A percentile compares a stretch with the other conserved stretches of the same genome.
These are phyloP conservation scores for Tylopilus plumbeoviolaceoides DNA, from an alignment of 768 basidiomycete species.

Conservation along the genomic window DNA sequence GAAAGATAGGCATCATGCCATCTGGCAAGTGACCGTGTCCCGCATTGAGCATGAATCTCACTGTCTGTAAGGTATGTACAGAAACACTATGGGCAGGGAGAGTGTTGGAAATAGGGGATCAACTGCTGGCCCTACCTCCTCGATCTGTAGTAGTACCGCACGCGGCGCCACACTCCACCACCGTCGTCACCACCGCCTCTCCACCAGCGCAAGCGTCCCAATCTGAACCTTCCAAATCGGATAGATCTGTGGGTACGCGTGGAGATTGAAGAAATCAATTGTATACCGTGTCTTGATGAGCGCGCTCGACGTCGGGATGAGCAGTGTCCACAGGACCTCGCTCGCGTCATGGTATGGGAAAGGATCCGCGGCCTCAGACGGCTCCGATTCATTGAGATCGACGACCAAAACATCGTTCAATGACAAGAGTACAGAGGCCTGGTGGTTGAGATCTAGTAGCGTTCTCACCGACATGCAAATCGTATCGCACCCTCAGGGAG, in stretches of 20 bases:
- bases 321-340: slow-evolving; percentile 65
- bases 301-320: slow-evolving; percentile 62
- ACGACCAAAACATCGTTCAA: slow-evolving; percentile 54
- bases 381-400: slow-evolving; percentile 60
- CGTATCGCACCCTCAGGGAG: slow-evolving; percentile 63
- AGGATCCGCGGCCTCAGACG: slow-evolving; percentile 4
- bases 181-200: slow-evolving; percentile 54
- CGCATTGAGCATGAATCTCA: no score
- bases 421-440: slow-evolving; percentile 70
- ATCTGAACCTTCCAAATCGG: slow-evolving; percentile 44
- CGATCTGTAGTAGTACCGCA: slow-evolving; percentile 51
- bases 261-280: slow-evolving; percentile 38
- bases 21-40: no score
- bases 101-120: no score
- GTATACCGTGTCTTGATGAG: slow-evolving; percentile 59
- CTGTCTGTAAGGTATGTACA: not conserved
- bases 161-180: slow-evolving; percentile 56
- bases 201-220: slow-evolving; percentile 50
- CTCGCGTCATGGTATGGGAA: slow-evolving; percentile 24
- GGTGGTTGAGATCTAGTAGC: not conserved
- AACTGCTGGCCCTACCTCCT: slow-evolving; percentile 40
- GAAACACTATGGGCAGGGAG: no score
- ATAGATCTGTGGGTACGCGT: slow-evolving; percentile 49
- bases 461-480: not conserved
- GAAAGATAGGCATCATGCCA: no score